These are phyloP conservation scores for Ceriops decandra DNA, from an alignment of 345 rosid species.

Conservation along the genomic window DNA sequence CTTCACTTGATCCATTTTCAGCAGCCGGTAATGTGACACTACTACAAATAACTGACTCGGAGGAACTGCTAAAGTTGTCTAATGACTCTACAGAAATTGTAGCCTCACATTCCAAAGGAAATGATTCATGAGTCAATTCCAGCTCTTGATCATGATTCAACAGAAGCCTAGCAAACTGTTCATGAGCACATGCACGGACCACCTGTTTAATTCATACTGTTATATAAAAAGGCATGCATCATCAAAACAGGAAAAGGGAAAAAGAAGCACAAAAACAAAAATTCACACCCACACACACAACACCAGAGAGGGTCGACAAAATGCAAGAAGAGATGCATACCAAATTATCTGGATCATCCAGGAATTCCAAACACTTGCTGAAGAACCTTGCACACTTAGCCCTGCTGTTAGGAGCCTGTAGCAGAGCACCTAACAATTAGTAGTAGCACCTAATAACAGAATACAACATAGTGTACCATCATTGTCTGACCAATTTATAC, in stretches of 20 bases:
- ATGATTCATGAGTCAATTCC: constrained; percentile 55
- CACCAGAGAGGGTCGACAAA: background rate
- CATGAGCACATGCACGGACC: constrained; percentile 92
- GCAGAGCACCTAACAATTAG: constrained; percentile 18
- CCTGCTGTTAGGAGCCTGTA: constrained; percentile 63
- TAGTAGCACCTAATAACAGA: constrained; percentile 12
- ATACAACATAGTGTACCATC: background rate
- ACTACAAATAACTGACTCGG: constrained; percentile 39
- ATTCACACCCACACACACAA: background rate
- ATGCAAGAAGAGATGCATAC: constrained; percentile 28
- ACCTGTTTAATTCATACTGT: constrained; percentile 45
- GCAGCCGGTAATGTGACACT: constrained; percentile 25
- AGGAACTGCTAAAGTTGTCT: constrained; percentile 34
- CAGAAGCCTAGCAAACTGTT: constrained; percentile 91
- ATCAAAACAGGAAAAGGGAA: background rate
- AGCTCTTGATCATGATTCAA: constrained; percentile 59
- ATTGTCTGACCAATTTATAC: constrained; percentile 36
- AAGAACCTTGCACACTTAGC: constrained; percentile 81
- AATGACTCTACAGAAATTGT: constrained; percentile 51
- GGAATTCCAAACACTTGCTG: constrained; percentile 71
- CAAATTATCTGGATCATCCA: constrained; percentile 82
- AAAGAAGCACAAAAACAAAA: background rate
- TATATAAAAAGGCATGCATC: constrained; percentile 7
- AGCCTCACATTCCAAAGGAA: constrained; percentile 52
- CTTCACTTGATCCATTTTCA: constrained; percentile 33